Base-by-base conservation (phyloP, 1,284 basidiomycete species). In the Cryptococcus sp. region DNA sequence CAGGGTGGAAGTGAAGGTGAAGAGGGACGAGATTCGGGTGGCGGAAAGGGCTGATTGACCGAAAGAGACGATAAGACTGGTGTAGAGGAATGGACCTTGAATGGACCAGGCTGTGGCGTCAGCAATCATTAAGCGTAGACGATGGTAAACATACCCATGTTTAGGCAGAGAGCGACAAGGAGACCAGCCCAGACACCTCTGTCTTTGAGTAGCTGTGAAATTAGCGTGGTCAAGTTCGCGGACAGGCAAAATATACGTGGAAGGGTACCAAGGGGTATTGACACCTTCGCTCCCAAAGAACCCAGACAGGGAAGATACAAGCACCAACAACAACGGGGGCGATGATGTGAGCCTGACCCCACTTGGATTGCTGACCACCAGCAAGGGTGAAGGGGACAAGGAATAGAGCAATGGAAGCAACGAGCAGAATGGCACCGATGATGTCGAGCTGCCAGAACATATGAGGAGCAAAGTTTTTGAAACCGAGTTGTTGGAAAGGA, bases 391-490 rank as follows among this genome's bases (percentile, higher is more conserved):
- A 67, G 0, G 76, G 76, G 1, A 76, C 59, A 7, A 77, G 64
- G 54, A 77, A 70, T 14, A 75, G 61, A 3, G 67, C 62, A 34
- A 76, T 65, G 2, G 63, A 53, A 4, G 65, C 72, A n/a, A 69
- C 68, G 23, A 74, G 53, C 25, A 78, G 60, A 45, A 75, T 54
- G 28, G 76, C 58, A 22, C 76, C 76, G 48, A 75, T 57, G 19
- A 75, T 49, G 53, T 77, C 76, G 11, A 75, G 57, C 52, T 73
- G 67, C 71, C 71, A 74, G 64, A 76, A 77, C 7, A 77, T 62
- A 24, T 70, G 66, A 1, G 73, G 63, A 0, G 72, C 64, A n/a
- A 61, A 63, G 41, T 71, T 61, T 16, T 61, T 53, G n/a, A 59
- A 54, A 7, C 76, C 61, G 1, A 61, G 56, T 7, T 74, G 74